These are phyloP conservation scores for Sporothrix pallida DNA, from an alignment of 2,329 filamentous ascomycete species.

Conservation along the genomic window DNA sequence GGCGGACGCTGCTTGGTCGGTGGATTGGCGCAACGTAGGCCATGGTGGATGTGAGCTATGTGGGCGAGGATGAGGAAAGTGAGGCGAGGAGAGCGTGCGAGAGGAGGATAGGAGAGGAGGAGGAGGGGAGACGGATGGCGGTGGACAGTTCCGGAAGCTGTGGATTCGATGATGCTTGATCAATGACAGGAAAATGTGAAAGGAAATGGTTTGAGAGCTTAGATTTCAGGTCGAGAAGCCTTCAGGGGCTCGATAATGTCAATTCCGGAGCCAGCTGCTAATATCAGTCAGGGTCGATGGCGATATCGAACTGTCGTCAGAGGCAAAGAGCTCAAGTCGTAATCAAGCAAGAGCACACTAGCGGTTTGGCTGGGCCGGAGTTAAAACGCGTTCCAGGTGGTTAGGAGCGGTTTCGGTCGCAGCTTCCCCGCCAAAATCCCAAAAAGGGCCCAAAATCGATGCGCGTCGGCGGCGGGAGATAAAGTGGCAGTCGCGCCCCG, in stretches of 20 bases:
- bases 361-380: conserved; percentile 11
- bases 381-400: conserved; percentile 27
- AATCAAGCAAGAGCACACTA: not conserved
- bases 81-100: not conserved
- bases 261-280: no score
- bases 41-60: conserved; percentile 59
- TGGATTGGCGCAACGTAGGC: conserved; percentile 95
- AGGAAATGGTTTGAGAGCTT: not conserved
- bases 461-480: conserved; percentile 15
- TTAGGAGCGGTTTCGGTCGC: conserved; percentile 24
- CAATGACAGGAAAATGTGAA: not conserved
- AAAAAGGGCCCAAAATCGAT: not conserved
- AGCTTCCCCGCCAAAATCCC: conserved; percentile 30
- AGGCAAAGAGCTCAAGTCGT: conserved; percentile 10
- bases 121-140: not conserved
- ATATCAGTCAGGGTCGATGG: no score
- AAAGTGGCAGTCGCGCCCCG: conserved; percentile 24
- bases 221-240: not conserved
- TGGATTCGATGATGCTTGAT: not conserved
- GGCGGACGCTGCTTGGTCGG: conserved; percentile 84
- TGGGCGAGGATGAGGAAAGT: not conserved
- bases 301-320: not conserved
- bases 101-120: no score
- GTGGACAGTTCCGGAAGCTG: not conserved
- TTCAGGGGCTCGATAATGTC: not conserved